phyloP scores from a whole-genome alignment of 306 rosid species.

The Cucumis melo region DNA sequence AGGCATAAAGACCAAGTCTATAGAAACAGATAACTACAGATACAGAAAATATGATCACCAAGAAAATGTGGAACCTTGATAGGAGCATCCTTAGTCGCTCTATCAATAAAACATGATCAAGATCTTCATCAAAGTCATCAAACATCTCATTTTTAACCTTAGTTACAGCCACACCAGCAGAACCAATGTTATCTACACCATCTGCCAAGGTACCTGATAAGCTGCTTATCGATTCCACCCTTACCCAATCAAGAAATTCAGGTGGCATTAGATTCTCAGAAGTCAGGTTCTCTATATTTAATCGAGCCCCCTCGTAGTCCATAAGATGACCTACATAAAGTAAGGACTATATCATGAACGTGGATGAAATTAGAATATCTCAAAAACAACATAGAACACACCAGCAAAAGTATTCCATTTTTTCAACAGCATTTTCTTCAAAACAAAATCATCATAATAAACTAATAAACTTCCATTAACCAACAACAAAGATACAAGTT shows the following conservation, averaged over 20 bases:
- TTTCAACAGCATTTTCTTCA: too few species aligned
- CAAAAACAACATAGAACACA: not conserved
- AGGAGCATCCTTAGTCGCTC: conserved; percentile 59
- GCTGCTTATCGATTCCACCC: conserved; percentile 24
- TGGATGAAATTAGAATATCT: conserved; percentile 1
- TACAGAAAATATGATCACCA: conserved; percentile 6
- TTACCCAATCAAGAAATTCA: conserved; percentile 18
- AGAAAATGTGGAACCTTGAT: conserved; percentile 35
- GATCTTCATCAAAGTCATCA: conserved; percentile 22
- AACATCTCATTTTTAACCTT: conserved; percentile 30
- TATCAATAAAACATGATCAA: conserved; percentile 50
- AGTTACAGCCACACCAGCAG: conserved; percentile 13
- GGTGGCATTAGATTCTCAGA: not conserved
- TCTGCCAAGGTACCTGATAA: conserved; percentile 19
- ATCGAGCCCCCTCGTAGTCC: not conserved
- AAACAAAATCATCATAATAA: too few species aligned
- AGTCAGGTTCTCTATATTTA: not conserved
- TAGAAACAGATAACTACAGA: not conserved
- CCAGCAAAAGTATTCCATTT: not conserved
- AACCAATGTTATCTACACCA: conserved; percentile 15
- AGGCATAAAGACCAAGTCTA: not conserved
- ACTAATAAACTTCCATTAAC: too few species aligned
- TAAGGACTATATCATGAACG: conserved; percentile 12
- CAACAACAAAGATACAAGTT: too few species aligned
- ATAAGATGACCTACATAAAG: conserved; percentile 9